A percentile compares a stretch with the other conserved stretches of the same genome.
phyloP scores from a whole-genome alignment of 148 eudicot species.

The Agrostemma githago region DNA sequence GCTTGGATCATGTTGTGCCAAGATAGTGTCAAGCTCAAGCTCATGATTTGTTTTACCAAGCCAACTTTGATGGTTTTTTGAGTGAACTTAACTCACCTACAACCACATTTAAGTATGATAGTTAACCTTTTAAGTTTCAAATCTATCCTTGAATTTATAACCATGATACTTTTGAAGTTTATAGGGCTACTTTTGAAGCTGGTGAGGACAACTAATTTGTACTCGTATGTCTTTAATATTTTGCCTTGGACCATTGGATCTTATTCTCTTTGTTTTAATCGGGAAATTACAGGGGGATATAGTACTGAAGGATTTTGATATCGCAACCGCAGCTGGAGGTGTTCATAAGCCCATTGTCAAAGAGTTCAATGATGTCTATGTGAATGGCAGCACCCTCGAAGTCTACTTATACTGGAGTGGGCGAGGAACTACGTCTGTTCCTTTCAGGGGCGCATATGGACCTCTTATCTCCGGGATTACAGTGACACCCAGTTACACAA shows the following conservation, averaged over 20 bases:
- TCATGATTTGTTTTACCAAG: background rate
- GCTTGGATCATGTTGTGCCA: background rate
- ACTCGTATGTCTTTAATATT: background rate
- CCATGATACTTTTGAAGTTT: background rate
- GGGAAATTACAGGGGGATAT: slow-evolving; percentile 38
- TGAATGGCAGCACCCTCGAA: slow-evolving; percentile 67
- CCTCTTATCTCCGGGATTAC: slow-evolving; percentile 89
- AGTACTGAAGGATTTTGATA: slow-evolving; percentile 55
- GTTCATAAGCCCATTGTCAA: slow-evolving; percentile 36
- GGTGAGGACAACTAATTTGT: background rate
- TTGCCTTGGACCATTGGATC: background rate
- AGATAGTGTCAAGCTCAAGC: background rate
- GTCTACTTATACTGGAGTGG: slow-evolving; percentile 82
- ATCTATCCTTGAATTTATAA: background rate
- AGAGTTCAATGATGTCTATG: slow-evolving; percentile 37
- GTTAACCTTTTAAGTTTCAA: background rate
- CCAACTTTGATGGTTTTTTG: background rate
- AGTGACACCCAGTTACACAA: slow-evolving; percentile 72
- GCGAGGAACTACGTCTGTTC: slow-evolving; percentile 76
- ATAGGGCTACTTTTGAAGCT: background rate
- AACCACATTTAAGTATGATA: background rate
- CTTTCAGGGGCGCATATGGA: slow-evolving; percentile 66
- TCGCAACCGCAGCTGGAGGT: slow-evolving; percentile 58
- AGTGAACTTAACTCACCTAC: background rate
- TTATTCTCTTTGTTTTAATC: background rate